Percentiles rank a stretch among this genome's conserved stretches.
Evolutionary conservation across 768 basidiomycete genomes (phyloP).

Genomic region (Leucogyrophana mollusca): DNA sequence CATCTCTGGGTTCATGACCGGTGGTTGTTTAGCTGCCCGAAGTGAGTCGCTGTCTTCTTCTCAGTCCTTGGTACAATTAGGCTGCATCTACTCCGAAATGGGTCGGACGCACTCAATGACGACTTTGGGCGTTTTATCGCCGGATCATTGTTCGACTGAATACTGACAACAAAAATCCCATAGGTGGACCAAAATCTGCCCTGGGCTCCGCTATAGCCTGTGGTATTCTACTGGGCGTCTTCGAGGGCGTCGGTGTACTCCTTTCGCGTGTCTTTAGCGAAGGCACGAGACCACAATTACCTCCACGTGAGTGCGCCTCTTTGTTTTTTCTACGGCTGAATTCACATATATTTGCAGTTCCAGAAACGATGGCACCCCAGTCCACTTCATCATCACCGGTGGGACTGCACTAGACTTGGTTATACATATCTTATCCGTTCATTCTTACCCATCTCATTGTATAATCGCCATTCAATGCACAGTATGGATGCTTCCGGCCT

Average conservation of each 20-base stretch:
- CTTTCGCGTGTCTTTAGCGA: conserved; percentile 87
- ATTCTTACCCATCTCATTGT: conserved; percentile 33
- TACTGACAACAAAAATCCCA: neutral
- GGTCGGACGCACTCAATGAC: too few relatives aligned
- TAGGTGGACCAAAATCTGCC: conserved; percentile 91
- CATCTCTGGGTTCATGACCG: conserved; percentile 97
- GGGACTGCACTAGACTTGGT: conserved; percentile 52
- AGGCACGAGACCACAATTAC: conserved; percentile 74
- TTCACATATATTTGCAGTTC: conserved; percentile 35
- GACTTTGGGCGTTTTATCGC: neutral
- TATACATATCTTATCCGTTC: conserved; percentile 26
- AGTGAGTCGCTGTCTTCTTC: conserved; percentile 53
- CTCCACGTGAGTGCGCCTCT: conserved; percentile 57
- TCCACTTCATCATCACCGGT: conserved; percentile 38
- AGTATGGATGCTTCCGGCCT: conserved; percentile 19
- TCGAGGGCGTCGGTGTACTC: conserved; percentile 94
- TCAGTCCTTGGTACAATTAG: neutral
- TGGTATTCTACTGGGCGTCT: conserved; percentile 92
- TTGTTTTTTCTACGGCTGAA: conserved; percentile 12
- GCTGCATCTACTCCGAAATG: too few relatives aligned
- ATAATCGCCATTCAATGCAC: conserved; percentile 35
- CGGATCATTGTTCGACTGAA: conserved; percentile 3
- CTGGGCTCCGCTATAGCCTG: conserved; percentile 93
- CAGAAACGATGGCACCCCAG: conserved; percentile 55
- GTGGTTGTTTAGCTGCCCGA: conserved; percentile 91